Base-by-base conservation (phyloP, 163 green algal genomes). In the Scenedesmus sp. region DNA sequence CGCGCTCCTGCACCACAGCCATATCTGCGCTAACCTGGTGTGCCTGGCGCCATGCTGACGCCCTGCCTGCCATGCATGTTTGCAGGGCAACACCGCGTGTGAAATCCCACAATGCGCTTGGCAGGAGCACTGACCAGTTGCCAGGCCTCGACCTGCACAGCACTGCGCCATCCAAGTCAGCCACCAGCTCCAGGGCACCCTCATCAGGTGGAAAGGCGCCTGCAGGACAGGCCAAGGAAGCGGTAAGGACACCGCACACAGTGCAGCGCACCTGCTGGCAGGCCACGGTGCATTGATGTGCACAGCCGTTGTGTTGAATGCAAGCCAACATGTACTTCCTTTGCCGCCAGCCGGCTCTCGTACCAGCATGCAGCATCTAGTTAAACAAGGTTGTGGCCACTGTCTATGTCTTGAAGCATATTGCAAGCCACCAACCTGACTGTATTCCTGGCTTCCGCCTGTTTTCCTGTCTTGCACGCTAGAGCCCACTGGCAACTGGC, bases 131-230 rank as follows among this genome's bases (percentile, higher is more conserved):
- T 3, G 86, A 90, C 60, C 87, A 86, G 56, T n/a, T 91, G 73
- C 52, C 10, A 7, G 74, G 87, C 56, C 74, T 91, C n/a, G 79
- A 91, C 74, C 57, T 91, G 87, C 87, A 86, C 87, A 91, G 87
- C 74, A 91, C 87, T 60, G 87, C 87, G 10, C 87, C 87, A 4
- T 91, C 87, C 87, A 91, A 91, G 74, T 79, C 87, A 55, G 87
- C 87, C 26, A 86, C 18, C 2, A 91, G 87, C 87, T 85, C 70
- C 13, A 73, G 87, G 46, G 7, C 56, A 20, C 57, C 16, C 54
- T 20, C 18, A 10, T 54, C 62, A 82, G 46, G 10, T 15, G 34
- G 84, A 16, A 82, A 52, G 34, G 84, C 84, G n/a, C 84, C 55
- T 34, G 60, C 84, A 82, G 77, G 60, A 82, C 84, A 89, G 52